Percentiles rank a stretch among this genome's conserved stretches.
Conservation (phyloP, 345 rosid genomes). For the Linum usitatissimum region DNA sequence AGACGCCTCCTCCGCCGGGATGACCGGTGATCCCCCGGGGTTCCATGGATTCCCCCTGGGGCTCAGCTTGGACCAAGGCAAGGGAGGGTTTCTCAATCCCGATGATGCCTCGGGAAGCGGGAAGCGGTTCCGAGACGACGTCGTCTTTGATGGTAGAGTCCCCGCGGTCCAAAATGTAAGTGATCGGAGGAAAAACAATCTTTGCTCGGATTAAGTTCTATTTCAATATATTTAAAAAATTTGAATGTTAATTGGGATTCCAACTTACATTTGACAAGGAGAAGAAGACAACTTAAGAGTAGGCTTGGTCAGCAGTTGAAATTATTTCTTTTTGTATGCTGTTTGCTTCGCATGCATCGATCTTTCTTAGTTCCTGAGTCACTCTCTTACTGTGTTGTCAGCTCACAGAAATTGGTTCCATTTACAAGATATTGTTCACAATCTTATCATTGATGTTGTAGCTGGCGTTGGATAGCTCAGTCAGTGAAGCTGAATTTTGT, state of each 20-base stretch:
- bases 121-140: constrained; percentile 65
- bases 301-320: constrained; percentile 7
- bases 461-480: background rate
- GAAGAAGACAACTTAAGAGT: constrained; percentile 7
- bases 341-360: background rate
- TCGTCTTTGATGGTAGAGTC: constrained; percentile 46
- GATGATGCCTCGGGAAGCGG: constrained; percentile 72
- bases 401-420: background rate
- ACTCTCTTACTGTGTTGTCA: background rate
- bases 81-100: constrained; percentile 66
- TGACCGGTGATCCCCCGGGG: constrained; percentile 37
- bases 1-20: constrained; percentile 45
- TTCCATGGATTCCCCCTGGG: constrained; percentile 84
- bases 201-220: too few species aligned
- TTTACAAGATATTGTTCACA: background rate
- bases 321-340: background rate
- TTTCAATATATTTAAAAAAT: too few species aligned
- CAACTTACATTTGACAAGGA: constrained; percentile 16
- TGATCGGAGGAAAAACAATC: background rate
- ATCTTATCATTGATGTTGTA: background rate
- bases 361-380: background rate
- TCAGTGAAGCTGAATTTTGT: background rate
- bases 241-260: constrained; percentile 14
- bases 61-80: constrained; percentile 82
- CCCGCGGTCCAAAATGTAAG: constrained; percentile 67